Conservation (phyloP, 2,329 filamentous ascomycete genomes). For the Calonectria montana region DNA sequence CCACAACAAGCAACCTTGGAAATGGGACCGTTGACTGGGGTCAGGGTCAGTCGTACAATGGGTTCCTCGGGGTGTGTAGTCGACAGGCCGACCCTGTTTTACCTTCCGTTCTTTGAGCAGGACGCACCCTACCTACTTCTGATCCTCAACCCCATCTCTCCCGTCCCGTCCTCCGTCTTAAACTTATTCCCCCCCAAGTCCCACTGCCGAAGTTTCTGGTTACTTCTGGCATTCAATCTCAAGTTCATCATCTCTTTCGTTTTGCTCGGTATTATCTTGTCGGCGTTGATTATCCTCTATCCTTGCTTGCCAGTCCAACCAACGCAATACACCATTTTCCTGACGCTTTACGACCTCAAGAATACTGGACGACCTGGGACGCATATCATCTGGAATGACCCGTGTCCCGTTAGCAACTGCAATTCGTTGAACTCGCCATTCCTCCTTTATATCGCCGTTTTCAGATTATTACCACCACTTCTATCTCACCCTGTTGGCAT, state of each 20-base stretch:
- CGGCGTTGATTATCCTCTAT: slow-evolving; percentile 23
- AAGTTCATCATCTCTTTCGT: slow-evolving; percentile 14
- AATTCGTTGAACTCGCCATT: not conserved
- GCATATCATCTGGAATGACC: slow-evolving; percentile 15
- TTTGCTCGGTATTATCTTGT: slow-evolving; percentile 10
- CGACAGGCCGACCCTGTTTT: slow-evolving; percentile 33
- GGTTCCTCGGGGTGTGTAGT: slow-evolving; percentile 35
- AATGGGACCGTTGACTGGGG: slow-evolving; percentile 44
- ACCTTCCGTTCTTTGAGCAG: slow-evolving; percentile 36
- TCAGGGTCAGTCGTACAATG: slow-evolving; percentile 44
- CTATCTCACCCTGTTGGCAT: not conserved
- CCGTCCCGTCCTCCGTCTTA: slow-evolving; percentile 28
- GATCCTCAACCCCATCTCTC: slow-evolving; percentile 39
- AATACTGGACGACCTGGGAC: not conserved
- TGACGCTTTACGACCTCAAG: slow-evolving; percentile 8
- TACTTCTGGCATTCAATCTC: slow-evolving; percentile 23
- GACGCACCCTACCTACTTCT: slow-evolving; percentile 43
- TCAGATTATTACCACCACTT: not conserved
- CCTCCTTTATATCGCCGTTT: not conserved
- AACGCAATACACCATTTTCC: not conserved
- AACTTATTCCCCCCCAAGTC: slow-evolving; percentile 27
- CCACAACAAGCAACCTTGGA: slow-evolving; percentile 44
- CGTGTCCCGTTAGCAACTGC: not conserved
- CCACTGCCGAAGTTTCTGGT: slow-evolving; percentile 30
- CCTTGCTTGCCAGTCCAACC: not conserved